Conservation (phyloP, 352 stramenopile species). For the Elongisporangium undulatum region DNA sequence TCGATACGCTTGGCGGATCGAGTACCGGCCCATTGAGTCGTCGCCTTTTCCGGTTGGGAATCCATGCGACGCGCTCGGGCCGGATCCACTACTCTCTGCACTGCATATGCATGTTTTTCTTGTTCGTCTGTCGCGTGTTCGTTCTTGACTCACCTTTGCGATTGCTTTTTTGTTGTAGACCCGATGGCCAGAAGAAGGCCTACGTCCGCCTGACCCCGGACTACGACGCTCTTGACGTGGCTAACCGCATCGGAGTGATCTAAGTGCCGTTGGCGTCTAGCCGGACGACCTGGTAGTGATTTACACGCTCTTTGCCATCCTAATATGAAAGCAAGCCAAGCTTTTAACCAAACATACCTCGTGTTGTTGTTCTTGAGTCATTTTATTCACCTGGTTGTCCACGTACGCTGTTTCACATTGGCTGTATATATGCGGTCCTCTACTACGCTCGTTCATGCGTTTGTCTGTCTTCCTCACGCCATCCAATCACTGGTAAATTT, state of each 20-base stretch:
- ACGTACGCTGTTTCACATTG: not conserved
- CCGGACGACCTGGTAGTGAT: slow-evolving; percentile 5
- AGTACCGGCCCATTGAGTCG: slow-evolving; percentile 7
- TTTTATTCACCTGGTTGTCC: slow-evolving; percentile 1
- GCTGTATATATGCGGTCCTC: not conserved
- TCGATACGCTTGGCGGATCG: slow-evolving; percentile 52
- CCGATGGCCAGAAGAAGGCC: slow-evolving; percentile 99
- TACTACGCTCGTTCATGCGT: not conserved
- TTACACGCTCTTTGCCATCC: slow-evolving; percentile 9
- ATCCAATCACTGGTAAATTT: slow-evolving; percentile 77
- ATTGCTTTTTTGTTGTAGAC: slow-evolving; percentile 50
- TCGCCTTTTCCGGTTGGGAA: slow-evolving; percentile 47
- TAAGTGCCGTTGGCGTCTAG: slow-evolving; percentile 71
- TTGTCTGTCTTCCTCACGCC: not conserved
- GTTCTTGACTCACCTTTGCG: slow-evolving; percentile 19
- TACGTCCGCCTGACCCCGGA: slow-evolving; percentile 99
- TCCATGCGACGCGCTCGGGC: slow-evolving; percentile 7
- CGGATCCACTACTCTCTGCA: not conserved
- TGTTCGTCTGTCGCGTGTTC: slow-evolving; percentile 9
- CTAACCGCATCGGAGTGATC: slow-evolving; percentile 99
- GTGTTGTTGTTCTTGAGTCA: not conserved
- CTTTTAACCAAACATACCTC: slow-evolving; percentile 3
- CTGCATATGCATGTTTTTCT: slow-evolving; percentile 7
- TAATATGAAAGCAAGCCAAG: slow-evolving; percentile 16
- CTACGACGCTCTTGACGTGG: slow-evolving; percentile 99